A percentile compares a stretch with the other conserved stretches of the same genome.
Evolutionary conservation across 805 yeast genomes (phyloP).

Genomic region (Metschnikowia gelsemii): DNA sequence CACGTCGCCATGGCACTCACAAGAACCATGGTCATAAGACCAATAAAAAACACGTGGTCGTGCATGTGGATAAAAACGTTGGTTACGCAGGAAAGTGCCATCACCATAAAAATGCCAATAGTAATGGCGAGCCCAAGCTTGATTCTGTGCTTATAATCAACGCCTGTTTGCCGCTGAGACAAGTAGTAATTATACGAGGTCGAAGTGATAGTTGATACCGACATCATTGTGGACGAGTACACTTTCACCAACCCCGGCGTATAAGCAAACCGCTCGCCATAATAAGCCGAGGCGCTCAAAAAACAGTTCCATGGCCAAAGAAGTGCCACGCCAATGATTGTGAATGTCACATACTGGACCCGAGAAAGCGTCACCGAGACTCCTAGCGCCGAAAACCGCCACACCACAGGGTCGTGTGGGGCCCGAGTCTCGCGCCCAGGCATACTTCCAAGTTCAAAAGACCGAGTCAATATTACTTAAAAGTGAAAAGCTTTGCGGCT

Average conservation of each 20-base stretch:
- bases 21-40: slow-evolving; percentile 62
- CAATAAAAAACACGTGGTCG: slow-evolving; percentile 45
- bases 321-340: slow-evolving; percentile 70
- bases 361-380: slow-evolving; percentile 31
- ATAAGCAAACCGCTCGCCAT: slow-evolving; percentile 56
- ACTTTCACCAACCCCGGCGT: slow-evolving; percentile 51
- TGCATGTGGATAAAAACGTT: slow-evolving; percentile 34
- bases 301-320: slow-evolving; percentile 96
- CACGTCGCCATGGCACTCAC: slow-evolving; percentile 75
- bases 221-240: slow-evolving; percentile 86
- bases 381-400: slow-evolving; percentile 9
- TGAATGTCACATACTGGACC: slow-evolving; percentile 55
- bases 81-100: slow-evolving; percentile 53
- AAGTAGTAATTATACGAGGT: slow-evolving; percentile 58
- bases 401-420: slow-evolving; percentile 25
- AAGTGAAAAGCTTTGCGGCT: too few relatives aligned
- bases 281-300: slow-evolving; percentile 81
- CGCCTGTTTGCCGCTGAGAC: slow-evolving; percentile 63
- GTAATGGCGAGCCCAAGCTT: slow-evolving; percentile 60
- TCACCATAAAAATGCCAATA: slow-evolving; percentile 51
- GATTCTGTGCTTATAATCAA: slow-evolving; percentile 57
- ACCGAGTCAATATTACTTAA: slow-evolving; percentile 6
- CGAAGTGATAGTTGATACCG: slow-evolving; percentile 71
- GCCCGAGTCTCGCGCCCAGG: slow-evolving; percentile 5
- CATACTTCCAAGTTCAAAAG: slow-evolving; percentile 13